A percentile compares a stretch with the other conserved stretches of the same genome.
Evolutionary conservation across 495 filamentous ascomycete species (phyloP).

Genomic region (Chaetomium fimeti): DNA sequence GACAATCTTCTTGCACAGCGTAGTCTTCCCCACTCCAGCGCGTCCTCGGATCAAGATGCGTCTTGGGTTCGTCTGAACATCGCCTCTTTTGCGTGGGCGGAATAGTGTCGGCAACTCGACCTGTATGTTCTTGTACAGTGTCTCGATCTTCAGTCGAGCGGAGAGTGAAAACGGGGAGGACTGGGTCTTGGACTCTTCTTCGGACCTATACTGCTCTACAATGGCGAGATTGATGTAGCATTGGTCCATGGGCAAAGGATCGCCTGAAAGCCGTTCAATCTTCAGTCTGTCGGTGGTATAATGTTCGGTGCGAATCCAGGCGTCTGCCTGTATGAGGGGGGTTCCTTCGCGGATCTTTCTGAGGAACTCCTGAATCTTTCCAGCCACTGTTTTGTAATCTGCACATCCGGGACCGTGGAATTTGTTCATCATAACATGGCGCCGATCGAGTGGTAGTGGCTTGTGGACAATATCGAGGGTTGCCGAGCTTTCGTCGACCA

Average conservation of each 20-base stretch:
- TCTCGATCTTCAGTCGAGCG: conserved; percentile 32
- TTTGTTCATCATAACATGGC: conserved; percentile 32
- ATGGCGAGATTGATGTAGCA: conserved; percentile 41
- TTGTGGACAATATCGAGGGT: conserved; percentile 26
- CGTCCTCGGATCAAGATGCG: conserved; percentile 45
- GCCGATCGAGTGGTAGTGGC: conserved; percentile 31
- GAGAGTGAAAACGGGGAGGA: conserved; percentile 34
- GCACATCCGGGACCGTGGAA: conserved; percentile 25
- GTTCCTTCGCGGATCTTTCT: conserved; percentile 25
- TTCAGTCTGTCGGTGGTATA: conserved; percentile 31
- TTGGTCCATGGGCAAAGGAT: conserved; percentile 33
- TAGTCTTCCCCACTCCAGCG: conserved; percentile 48
- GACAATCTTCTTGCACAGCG: conserved; percentile 49
- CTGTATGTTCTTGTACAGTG: conserved; percentile 24
- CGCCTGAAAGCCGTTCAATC: conserved; percentile 41
- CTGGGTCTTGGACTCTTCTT: conserved; percentile 14
- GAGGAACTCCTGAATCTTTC: conserved; percentile 27
- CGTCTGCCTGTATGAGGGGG: conserved; percentile 27
- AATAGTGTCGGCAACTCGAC: conserved; percentile 35
- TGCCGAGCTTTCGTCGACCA: conserved; percentile 27
- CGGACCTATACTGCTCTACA: conserved; percentile 23
- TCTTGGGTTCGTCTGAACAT: conserved; percentile 25
- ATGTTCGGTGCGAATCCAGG: conserved; percentile 27
- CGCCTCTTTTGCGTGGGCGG: conserved; percentile 28
- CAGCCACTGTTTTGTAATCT: conserved; percentile 25